Base-by-base conservation (phyloP, 768 basidiomycete species). In the Daedaleopsis sinensis region DNA sequence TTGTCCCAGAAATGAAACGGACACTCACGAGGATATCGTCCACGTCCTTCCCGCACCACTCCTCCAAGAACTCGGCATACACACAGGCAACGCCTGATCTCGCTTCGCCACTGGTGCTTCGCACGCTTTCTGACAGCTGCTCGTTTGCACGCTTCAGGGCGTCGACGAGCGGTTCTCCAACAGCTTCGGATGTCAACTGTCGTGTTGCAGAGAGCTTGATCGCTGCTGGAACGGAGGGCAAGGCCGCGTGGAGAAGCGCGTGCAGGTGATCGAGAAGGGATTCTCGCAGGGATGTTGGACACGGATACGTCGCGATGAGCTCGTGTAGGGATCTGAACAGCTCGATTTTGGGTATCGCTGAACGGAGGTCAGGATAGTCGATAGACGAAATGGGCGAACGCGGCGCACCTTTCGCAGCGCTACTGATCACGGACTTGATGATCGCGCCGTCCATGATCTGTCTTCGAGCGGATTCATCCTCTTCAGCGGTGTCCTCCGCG, bases 371-470 rank as follows among this genome's bases (percentile, higher is more conserved):
- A 49, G 13, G 19, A 53, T 54, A 42, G 18, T 32, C 27, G 7
- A 7, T 32, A 3, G 27, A 32, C 3, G 27, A 32, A n/a, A 36
- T 27, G 51, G 24, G 24, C 61, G 19, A 57, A 63, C 18, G 62
- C 63, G 16, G 55, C 72, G 61, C 71, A 88, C 94, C 90, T 84
- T 89, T 80, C 12, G 80, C 83, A 35, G 94, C 94, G 65, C 82
- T 89, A 19, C 79, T 76, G 52, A 94, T 84, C n/a, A 91, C 91
- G 47, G 86, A 81, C 70, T 84, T 86, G 42, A 92, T 90, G 67
- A 94, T 92, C 4, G 83, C 91, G 24, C 93, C 93, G 53, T 86
- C 78, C 80, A 94, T 81, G 70, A 94, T 86, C 46, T 83, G 82
- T 68, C 78, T 78, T 53, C 90, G 79, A 19, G 89, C 89, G 47